Conservation (phyloP, 2,329 filamentous ascomycete genomes). For the Aspergillus amoenus region DNA sequence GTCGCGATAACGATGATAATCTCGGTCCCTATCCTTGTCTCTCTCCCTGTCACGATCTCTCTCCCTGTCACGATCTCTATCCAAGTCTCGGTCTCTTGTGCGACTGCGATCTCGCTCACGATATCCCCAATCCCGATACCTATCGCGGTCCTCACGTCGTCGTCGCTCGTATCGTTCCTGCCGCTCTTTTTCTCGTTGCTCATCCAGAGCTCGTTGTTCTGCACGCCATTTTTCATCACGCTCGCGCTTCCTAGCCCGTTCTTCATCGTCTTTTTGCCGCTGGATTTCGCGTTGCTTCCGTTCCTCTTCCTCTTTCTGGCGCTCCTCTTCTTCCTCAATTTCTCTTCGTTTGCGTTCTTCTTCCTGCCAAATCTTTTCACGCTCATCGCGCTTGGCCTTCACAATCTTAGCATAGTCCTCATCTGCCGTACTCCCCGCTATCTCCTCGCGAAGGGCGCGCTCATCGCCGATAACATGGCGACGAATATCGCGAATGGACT, state of each 20-base stretch:
- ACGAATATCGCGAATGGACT: conserved; percentile 57
- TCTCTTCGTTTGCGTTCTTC: conserved; percentile 54
- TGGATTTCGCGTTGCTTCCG: conserved; percentile 45
- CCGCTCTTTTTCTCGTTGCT: conserved; percentile 53
- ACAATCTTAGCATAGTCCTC: conserved; percentile 59
- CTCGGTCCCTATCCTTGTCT: conserved; percentile 13
- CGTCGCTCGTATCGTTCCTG: conserved; percentile 47
- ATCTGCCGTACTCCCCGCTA: conserved; percentile 58
- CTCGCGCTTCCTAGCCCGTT: conserved; percentile 51
- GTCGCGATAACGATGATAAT: conserved; percentile 28
- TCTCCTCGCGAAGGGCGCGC: conserved; percentile 53
- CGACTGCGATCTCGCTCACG: conserved; percentile 37
- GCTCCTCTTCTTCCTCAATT: conserved; percentile 44
- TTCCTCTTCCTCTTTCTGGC: conserved; percentile 43
- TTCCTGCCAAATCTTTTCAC: conserved; percentile 51
- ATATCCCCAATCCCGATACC: conserved; percentile 40
- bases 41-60: conserved; percentile 22
- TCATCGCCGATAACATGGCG: conserved; percentile 60
- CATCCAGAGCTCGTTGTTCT: conserved; percentile 53
- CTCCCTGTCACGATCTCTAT: conserved; percentile 24
- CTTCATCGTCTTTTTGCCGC: conserved; percentile 45
- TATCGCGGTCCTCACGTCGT: conserved; percentile 47
- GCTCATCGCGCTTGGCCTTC: conserved; percentile 51
- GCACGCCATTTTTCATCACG: conserved; percentile 49
- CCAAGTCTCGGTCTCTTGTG: conserved; percentile 31